A percentile compares a stretch with the other conserved stretches of the same genome.
phyloP scores from a whole-genome alignment of 768 basidiomycete species.

The Lactarius vividus region DNA sequence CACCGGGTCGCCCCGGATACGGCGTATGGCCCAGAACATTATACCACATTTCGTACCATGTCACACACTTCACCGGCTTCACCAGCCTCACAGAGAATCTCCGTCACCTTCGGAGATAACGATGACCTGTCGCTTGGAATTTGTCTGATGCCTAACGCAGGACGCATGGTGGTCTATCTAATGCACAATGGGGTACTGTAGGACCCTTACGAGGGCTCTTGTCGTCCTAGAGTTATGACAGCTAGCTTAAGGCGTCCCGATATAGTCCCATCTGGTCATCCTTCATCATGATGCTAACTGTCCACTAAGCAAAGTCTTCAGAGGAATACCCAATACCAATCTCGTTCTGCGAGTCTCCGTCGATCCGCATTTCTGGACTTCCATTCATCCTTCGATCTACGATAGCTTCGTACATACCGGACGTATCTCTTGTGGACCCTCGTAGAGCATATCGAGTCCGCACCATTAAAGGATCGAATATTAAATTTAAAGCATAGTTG shows the following conservation, averaged over 20 bases:
- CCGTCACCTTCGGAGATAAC: too few species aligned
- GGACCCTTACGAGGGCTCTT: too few species aligned
- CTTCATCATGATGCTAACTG: too few species aligned
- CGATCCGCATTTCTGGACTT: background rate
- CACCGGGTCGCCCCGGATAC: background rate
- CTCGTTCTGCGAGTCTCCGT: background rate
- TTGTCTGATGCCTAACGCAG: too few species aligned
- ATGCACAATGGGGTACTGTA: too few species aligned
- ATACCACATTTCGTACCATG: background rate
- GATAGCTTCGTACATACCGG: background rate
- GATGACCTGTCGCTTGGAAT: too few species aligned
- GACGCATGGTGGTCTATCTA: too few species aligned
- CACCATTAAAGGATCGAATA: background rate
- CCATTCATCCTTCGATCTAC: background rate
- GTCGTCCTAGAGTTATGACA: too few species aligned
- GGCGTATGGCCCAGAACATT: background rate
- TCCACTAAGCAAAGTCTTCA: background rate
- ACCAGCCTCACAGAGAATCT: background rate
- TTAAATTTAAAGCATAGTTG: background rate
- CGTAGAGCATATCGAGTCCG: background rate
- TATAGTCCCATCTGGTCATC: too few species aligned
- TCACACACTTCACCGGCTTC: background rate
- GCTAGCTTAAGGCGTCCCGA: background rate
- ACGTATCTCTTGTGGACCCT: background rate
- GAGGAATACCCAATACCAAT: background rate